Conservation (phyloP, 129 eudicot genomes). For the Artemisia argyi region DNA sequence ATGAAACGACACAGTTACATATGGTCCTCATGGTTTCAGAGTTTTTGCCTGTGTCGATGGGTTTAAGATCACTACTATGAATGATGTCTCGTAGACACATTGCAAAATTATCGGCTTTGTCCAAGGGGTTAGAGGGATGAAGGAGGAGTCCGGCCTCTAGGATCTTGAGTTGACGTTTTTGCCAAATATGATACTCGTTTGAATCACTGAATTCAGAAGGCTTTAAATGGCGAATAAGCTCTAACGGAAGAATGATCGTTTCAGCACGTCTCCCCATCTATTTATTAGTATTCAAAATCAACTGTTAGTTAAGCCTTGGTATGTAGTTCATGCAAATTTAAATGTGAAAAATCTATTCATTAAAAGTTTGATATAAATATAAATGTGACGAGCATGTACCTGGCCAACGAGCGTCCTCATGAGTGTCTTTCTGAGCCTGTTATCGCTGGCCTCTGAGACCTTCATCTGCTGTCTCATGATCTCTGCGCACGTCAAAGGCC, state of each 20-base stretch:
- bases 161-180: conserved; percentile 75
- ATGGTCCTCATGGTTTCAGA: conserved; percentile 66
- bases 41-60: conserved; percentile 63
- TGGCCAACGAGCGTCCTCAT: conserved; percentile 94
- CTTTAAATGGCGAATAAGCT: conserved; percentile 85
- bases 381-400: conserved; percentile 27
- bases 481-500: conserved; percentile 89
- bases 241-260: conserved; percentile 88
- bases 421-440: conserved; percentile 74
- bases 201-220: conserved; percentile 72
- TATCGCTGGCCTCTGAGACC: conserved; percentile 78
- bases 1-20: conserved; percentile 56
- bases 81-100: conserved; percentile 45
- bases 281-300: not conserved
- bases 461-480: conserved; percentile 91
- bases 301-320: too few species aligned
- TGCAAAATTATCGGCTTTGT: conserved; percentile 41
- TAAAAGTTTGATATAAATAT: not conserved
- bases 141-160: conserved; percentile 73
- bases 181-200: conserved; percentile 79
- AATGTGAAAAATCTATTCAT: too few species aligned
- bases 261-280: conserved; percentile 90
- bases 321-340: too few species aligned
- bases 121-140: conserved; percentile 68
- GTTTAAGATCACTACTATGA: conserved; percentile 33